phyloP scores from a whole-genome alignment of 2,329 filamentous ascomycete species.

The Fusarium begoniae region DNA sequence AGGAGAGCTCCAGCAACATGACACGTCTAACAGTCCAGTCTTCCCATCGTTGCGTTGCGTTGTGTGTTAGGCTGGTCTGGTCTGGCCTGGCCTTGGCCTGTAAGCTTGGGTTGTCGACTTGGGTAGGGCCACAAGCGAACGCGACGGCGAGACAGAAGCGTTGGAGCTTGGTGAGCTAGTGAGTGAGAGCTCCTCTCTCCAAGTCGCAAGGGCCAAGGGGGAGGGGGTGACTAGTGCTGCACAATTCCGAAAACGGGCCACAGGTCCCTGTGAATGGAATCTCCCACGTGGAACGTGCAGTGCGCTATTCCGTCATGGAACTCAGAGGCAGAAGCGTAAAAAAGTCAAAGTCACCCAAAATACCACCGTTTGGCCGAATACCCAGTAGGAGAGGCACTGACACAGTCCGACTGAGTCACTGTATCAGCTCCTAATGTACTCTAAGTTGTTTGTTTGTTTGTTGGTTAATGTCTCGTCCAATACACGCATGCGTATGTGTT shows the following conservation, averaged over 20 bases:
- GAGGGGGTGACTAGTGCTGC: conserved; percentile 39
- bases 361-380: conserved; percentile 36
- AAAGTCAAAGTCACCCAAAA: conserved; percentile 36
- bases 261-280: conserved; percentile 33
- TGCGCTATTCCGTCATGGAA: conserved; percentile 39
- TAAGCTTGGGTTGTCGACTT: conserved; percentile 5
- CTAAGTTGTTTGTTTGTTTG: not conserved
- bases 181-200: conserved; percentile 7
- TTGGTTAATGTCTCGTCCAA: not conserved
- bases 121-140: conserved; percentile 31
- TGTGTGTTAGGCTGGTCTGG: not conserved
- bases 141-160: conserved; percentile 1
- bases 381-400: not conserved
- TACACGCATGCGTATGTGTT: conserved; percentile 5
- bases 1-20: conserved; percentile 18
- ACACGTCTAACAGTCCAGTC: conserved; percentile 20
- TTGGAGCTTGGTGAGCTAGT: conserved; percentile 1
- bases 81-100: not conserved
- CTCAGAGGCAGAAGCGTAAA: conserved; percentile 17
- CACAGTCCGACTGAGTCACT: conserved; percentile 21
- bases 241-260: conserved; percentile 39
- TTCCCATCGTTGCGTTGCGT: conserved; percentile 3
- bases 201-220: not conserved
- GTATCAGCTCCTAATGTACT: not conserved
- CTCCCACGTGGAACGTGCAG: conserved; percentile 48